A percentile compares a stretch with the other conserved stretches of the same genome.
These are phyloP conservation scores for Draba incana DNA, from an alignment of 345 rosid species.

Conservation along the genomic window DNA sequence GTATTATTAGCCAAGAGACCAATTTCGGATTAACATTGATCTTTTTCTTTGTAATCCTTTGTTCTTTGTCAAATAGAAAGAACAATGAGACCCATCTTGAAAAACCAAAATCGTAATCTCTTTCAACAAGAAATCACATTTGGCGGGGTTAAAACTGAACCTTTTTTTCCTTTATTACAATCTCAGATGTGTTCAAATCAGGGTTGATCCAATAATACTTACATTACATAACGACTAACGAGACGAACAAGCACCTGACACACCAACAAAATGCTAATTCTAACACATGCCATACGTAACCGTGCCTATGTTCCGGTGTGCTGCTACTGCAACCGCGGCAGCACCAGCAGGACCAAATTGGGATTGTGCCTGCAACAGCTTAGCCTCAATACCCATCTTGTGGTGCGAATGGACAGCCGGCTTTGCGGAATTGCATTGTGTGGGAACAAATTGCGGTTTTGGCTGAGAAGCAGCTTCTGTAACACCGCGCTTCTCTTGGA, in stretches of 20 bases:
- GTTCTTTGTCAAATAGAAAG: conserved; percentile 1
- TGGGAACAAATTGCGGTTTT: conserved; percentile 44
- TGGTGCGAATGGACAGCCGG: conserved; percentile 54
- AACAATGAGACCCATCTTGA: conserved; percentile 7
- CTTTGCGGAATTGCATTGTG: conserved; percentile 41
- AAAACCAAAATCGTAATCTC: conserved; percentile 11
- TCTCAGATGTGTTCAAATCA: conserved; percentile 43
- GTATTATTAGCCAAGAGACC: conserved; percentile 8
- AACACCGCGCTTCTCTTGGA: conserved; percentile 49
- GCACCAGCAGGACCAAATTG: conserved; percentile 81
- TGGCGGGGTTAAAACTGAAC: conserved; percentile 30
- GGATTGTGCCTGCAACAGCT: conserved; percentile 85
- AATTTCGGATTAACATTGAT: background rate
- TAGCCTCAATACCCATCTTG: conserved; percentile 71
- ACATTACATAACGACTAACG: conserved; percentile 37
- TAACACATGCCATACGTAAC: conserved; percentile 56
- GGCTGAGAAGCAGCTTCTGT: conserved; percentile 42
- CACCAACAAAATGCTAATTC: conserved; percentile 33
- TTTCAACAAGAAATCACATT: conserved; percentile 5
- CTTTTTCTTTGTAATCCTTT: background rate
- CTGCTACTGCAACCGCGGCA: conserved; percentile 79
- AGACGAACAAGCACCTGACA: conserved; percentile 24
- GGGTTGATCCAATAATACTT: conserved; percentile 38
- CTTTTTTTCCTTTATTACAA: conserved; percentile 32
- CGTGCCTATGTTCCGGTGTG: conserved; percentile 64